Evolutionary conservation across 176 grass and related monocot species (phyloP).

Genomic region (Elaeis guineensis): DNA sequence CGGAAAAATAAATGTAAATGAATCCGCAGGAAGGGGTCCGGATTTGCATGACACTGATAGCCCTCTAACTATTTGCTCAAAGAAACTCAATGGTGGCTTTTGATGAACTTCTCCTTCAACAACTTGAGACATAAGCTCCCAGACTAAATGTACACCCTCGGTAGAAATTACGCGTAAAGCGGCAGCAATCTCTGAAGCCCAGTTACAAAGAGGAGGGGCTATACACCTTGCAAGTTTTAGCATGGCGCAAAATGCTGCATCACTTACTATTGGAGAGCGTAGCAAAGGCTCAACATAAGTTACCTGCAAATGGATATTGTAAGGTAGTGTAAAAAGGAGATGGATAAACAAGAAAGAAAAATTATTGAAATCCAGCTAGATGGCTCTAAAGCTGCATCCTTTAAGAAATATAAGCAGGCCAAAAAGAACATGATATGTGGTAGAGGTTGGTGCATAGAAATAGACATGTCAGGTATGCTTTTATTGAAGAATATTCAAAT

Average conservation of each 20-base stretch:
- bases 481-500: too few relatives aligned
- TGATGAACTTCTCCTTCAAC: conserved; percentile 50
- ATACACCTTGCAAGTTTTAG: conserved; percentile 74
- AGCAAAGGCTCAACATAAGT: conserved; percentile 76
- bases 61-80: conserved; percentile 75
- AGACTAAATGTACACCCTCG: conserved; percentile 46
- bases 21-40: conserved; percentile 88
- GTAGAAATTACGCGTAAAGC: conserved; percentile 55
- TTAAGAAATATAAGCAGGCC: too few relatives aligned
- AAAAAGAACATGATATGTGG: too few relatives aligned
- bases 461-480: too few relatives aligned
- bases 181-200: conserved; percentile 88
- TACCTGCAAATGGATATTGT: conserved; percentile 37
- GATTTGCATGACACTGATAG: conserved; percentile 65
- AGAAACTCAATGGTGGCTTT: conserved; percentile 43
- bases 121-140: conserved; percentile 46
- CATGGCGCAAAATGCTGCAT: conserved; percentile 76
- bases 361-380: neutral
- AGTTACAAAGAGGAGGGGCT: conserved; percentile 86
- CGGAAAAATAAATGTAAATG: conserved; percentile 94
- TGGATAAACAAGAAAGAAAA: neutral
- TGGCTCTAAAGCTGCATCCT: too few relatives aligned
- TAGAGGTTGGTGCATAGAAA: too few relatives aligned
- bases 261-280: conserved; percentile 70
- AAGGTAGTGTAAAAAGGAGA: neutral